phyloP scores from a whole-genome alignment of 495 filamentous ascomycete genomes.

The Recurvomyces mirabilis region DNA sequence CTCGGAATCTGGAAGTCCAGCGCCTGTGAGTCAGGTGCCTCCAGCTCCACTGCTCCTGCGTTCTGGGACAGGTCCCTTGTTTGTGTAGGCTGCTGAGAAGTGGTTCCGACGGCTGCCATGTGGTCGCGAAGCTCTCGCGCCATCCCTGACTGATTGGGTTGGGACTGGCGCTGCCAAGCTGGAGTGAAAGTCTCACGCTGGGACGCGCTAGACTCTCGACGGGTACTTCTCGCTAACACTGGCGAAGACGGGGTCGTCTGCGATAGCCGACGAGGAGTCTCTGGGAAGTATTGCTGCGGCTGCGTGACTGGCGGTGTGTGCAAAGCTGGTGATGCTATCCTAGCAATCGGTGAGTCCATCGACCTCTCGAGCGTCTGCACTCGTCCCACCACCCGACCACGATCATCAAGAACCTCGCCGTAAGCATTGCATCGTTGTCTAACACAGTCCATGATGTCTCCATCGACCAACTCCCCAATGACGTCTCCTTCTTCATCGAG shows the following conservation, averaged over 20 bases:
- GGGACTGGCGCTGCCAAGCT: conserved; percentile 5
- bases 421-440: conserved; percentile 40
- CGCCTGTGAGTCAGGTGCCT: too few relatives aligned
- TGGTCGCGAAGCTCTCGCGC: background rate
- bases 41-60: too few relatives aligned
- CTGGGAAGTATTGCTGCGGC: background rate
- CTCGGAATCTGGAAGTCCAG: too few relatives aligned
- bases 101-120: background rate
- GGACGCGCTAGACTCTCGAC: background rate
- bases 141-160: background rate
- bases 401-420: conserved; percentile 39
- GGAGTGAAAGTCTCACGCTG: conserved; percentile 7
- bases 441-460: conserved; percentile 36
- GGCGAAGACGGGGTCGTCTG: background rate
- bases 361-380: conserved; percentile 18
- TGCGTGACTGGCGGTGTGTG: background rate
- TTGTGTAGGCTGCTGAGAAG: too few relatives aligned
- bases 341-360: background rate
- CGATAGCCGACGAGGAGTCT: background rate
- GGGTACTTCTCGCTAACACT: background rate
- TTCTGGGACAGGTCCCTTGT: too few relatives aligned
- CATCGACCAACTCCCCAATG: conserved; percentile 40
- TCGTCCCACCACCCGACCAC: conserved; percentile 38
- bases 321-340: background rate
- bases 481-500: conserved; percentile 42